phyloP scores from a whole-genome alignment of 192 early-diverging fungal genomes.

The Podila epigama region DNA sequence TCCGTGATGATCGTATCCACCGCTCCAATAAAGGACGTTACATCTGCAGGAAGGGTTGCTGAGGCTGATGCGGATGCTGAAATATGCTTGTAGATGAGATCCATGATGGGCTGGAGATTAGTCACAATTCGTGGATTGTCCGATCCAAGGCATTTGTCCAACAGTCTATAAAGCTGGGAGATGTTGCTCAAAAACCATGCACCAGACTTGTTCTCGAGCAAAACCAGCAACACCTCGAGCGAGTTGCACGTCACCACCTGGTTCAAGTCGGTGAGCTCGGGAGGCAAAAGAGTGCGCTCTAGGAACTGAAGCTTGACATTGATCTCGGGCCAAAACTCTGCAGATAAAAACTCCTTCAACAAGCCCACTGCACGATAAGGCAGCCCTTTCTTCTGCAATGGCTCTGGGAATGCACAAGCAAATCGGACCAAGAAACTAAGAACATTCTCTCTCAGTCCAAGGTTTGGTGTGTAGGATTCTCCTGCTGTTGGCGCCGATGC shows the following conservation, averaged over 20 bases:
- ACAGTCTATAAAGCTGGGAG: slow-evolving; percentile 61
- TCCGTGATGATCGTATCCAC: slow-evolving; percentile 73
- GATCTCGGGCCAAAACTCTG: slow-evolving; percentile 78
- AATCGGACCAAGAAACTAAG: slow-evolving; percentile 71
- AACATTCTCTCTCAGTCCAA: slow-evolving; percentile 62
- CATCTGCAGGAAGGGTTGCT: slow-evolving; percentile 51
- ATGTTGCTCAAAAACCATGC: slow-evolving; percentile 76
- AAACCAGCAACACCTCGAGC: slow-evolving; percentile 71
- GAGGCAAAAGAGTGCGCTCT: slow-evolving; percentile 65
- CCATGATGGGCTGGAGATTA: slow-evolving; percentile 74
- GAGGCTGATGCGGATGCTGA: slow-evolving; percentile 40
- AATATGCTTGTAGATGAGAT: slow-evolving; percentile 73
- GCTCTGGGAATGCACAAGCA: slow-evolving; percentile 65
- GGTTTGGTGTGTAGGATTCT: slow-evolving; percentile 57
- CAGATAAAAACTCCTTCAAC: slow-evolving; percentile 65
- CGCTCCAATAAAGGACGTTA: slow-evolving; percentile 57
- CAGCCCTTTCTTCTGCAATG: slow-evolving; percentile 53
- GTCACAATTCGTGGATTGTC: slow-evolving; percentile 80
- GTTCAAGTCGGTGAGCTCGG: slow-evolving; percentile 65
- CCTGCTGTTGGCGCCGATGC: slow-evolving; percentile 17
- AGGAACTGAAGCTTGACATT: slow-evolving; percentile 69
- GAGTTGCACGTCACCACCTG: slow-evolving; percentile 67
- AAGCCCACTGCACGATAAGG: slow-evolving; percentile 71
- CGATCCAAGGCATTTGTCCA: slow-evolving; percentile 75
- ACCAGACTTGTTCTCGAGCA: slow-evolving; percentile 64